These are phyloP conservation scores for Cicer yamashitae DNA, from an alignment of 306 rosid species.

Conservation along the genomic window DNA sequence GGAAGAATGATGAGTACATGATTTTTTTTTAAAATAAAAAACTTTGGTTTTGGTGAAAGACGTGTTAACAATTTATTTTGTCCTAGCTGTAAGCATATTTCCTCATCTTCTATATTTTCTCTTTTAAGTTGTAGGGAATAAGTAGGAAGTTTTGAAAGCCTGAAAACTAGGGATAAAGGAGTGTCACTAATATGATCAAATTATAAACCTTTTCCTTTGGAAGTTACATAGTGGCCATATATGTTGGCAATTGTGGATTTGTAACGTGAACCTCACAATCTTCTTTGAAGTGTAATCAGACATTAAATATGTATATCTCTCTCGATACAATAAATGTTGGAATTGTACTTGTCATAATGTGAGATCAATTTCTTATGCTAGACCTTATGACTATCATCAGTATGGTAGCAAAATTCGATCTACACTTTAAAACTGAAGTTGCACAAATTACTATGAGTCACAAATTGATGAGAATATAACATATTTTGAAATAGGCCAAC, in stretches of 20 bases:
- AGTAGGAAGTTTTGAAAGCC: slow-evolving; percentile 52
- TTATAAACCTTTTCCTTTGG: slow-evolving; percentile 32
- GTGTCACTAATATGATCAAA: slow-evolving; percentile 44
- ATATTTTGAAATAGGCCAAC: slow-evolving; percentile 50
- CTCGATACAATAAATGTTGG: neutral
- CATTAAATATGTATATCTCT: neutral
- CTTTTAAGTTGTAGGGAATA: slow-evolving; percentile 39
- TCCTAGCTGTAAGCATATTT: slow-evolving; percentile 55
- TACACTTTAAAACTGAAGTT: slow-evolving; percentile 46
- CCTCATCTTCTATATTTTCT: slow-evolving; percentile 44
- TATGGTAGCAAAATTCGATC: slow-evolving; percentile 43
- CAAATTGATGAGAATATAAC: slow-evolving; percentile 44
- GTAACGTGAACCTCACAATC: neutral
- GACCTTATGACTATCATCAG: neutral
- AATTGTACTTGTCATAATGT: neutral
- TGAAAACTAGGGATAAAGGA: slow-evolving; percentile 61
- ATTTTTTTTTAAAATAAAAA: slow-evolving; percentile 37
- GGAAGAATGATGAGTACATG: slow-evolving; percentile 72
- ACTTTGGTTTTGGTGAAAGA: slow-evolving; percentile 58
- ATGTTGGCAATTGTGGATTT: neutral
- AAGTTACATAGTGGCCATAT: slow-evolving; percentile 17
- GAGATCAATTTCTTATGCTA: neutral
- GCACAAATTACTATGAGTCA: slow-evolving; percentile 53
- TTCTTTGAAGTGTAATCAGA: neutral
- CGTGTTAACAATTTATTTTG: slow-evolving; percentile 45